Evolutionary conservation across 176 grass and related monocot species (phyloP), one percentile per base, ranked within the genome.

Genomic region (Saccharum officinarum): DNA sequence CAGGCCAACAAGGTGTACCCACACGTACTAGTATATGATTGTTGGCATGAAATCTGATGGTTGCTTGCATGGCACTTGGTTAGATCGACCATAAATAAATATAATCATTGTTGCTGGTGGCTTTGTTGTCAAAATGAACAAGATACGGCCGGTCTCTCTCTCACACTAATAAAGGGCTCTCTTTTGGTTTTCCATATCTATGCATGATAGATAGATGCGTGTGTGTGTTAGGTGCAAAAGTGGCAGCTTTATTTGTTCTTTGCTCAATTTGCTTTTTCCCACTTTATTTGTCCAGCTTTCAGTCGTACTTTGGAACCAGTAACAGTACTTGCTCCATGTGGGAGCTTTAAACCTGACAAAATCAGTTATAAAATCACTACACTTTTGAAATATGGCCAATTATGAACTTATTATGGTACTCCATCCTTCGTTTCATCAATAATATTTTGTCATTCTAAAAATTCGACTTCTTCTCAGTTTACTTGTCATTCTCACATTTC

Each of bases 241-340:
- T 11, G 22, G 3, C 33, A 40, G 3, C 7, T 55, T 75, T 49
- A 49, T 16, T 49, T 63, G 22, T 60, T 60, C 41, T 34, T 70
- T 69, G 28, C 18, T 68, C 5, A 37, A 50, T 8, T 54, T 54
- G 10, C 30, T 50, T 15, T 50, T 37, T 28, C 10, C 59, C 60
- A 31, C 14, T 52, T 49, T 60, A 60, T 69, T 52, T 69, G 6
- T 10, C 10, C 44, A 47, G 17, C 41, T 33, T 49, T 80, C 28
- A 46, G 38, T 67, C 42, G 61, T 67, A 80, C 61, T 80, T 30
- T 26, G 74, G 49, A 66, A 47, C 77, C 39, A 12, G 42, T 47
- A 66, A 46, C 9, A 36, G 60, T 66, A 64, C 23, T 73, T 7
- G 12, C 1, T 46, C 45, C 5, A 47, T 33, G 25, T 6, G 10